Evolutionary conservation across 495 filamentous ascomycete species (phyloP).

Genomic region (Podospora didyma): DNA sequence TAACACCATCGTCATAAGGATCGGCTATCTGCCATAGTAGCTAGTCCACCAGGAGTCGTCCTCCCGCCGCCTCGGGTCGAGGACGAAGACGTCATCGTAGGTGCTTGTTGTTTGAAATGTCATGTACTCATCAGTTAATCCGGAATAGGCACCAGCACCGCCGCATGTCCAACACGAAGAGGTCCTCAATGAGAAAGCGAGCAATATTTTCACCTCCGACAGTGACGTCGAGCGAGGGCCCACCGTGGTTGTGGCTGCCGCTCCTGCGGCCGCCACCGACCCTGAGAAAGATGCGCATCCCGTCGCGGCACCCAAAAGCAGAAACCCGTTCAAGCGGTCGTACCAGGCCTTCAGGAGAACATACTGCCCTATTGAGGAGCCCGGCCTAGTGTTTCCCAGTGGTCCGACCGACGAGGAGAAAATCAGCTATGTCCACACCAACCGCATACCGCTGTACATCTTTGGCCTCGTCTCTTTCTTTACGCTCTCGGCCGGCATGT

Average conservation of each 20-base stretch:
- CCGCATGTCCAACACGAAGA: slow-evolving; percentile 5
- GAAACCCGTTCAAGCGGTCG: slow-evolving; percentile 1
- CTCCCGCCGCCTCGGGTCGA: background rate
- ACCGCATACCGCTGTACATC: slow-evolving; percentile 30
- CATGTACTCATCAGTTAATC: background rate
- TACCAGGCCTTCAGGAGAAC: slow-evolving; percentile 22
- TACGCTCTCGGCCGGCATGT: slow-evolving; percentile 31
- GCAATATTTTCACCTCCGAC: slow-evolving; percentile 1
- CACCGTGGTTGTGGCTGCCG: background rate
- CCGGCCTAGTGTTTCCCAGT: slow-evolving; percentile 23
- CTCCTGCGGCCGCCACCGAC: background rate
- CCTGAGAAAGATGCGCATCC: slow-evolving; percentile 10
- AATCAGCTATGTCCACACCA: slow-evolving; percentile 24
- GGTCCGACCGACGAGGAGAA: slow-evolving; percentile 29
- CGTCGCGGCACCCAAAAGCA: background rate
- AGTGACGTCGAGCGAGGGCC: slow-evolving; percentile 9
- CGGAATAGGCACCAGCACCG: slow-evolving; percentile 11
- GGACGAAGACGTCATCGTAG: slow-evolving; percentile 7
- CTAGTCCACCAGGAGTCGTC: background rate
- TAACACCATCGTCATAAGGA: slow-evolving; percentile 12
- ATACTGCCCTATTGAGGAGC: slow-evolving; percentile 28
- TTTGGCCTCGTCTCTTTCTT: slow-evolving; percentile 29
- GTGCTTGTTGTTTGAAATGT: background rate
- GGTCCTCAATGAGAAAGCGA: slow-evolving; percentile 18
- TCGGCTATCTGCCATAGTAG: background rate